These are phyloP conservation scores for Lolium rigidum DNA, from an alignment of 176 grass and related monocot genomes.

Conservation along the genomic window DNA sequence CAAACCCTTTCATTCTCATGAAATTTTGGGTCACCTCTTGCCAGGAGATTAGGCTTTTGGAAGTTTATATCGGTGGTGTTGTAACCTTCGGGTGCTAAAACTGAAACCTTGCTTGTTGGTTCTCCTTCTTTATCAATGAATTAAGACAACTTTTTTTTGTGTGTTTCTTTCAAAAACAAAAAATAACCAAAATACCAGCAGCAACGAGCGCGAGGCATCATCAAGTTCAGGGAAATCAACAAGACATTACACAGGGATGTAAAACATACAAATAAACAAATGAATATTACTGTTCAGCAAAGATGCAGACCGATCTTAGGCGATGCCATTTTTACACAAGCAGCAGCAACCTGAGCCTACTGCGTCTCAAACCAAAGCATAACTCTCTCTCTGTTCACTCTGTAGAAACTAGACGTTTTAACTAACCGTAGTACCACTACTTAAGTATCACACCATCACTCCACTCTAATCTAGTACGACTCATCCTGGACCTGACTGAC, in stretches of 20 bases:
- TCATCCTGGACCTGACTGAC: not conserved
- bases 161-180: no score
- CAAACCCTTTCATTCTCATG: no score
- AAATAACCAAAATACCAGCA: no score
- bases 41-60: no score
- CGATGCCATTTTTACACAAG: constrained; percentile 34
- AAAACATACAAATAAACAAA: constrained; percentile 12
- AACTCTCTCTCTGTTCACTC: not conserved
- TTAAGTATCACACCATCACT: constrained; percentile 29
- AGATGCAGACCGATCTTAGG: constrained; percentile 22
- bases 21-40: no score
- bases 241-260: not conserved
- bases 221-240: not conserved
- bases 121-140: no score
- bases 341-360: constrained; percentile 2
- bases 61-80: no score
- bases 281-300: constrained; percentile 19
- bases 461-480: constrained; percentile 25
- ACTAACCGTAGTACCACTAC: not conserved
- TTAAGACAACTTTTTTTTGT: no score
- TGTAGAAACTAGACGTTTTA: constrained; percentile 36
- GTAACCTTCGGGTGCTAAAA: no score
- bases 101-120: no score
- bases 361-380: constrained; percentile 18
- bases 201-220: no score